phyloP scores from a whole-genome alignment of 202 grass and related monocot species.

The Setaria italica region DNA sequence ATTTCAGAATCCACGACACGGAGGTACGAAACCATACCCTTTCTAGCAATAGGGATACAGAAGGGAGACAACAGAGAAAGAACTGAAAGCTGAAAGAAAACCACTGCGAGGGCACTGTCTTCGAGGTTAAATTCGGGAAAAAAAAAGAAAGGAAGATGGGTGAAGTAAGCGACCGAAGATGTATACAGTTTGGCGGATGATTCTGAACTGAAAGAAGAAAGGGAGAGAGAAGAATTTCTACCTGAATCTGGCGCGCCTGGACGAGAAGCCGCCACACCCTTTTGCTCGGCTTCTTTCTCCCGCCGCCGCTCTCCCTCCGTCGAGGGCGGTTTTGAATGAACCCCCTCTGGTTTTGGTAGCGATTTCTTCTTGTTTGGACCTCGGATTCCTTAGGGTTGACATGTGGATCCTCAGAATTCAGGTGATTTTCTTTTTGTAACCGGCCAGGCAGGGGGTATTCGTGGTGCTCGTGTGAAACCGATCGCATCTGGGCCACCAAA shows the following conservation, averaged over 20 bases:
- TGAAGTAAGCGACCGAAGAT: neutral
- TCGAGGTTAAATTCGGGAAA: neutral
- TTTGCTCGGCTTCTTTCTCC: neutral
- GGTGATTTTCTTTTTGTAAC: neutral
- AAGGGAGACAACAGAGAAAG: neutral
- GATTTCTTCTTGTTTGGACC: neutral
- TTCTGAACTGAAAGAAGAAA: neutral
- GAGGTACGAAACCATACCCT: neutral
- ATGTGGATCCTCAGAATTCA: neutral
- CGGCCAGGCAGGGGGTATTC: neutral
- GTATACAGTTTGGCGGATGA: neutral
- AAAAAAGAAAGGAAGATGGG: too few relatives aligned
- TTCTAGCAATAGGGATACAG: neutral
- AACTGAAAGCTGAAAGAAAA: neutral
- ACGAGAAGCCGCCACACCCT: neutral
- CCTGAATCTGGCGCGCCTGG: constrained; percentile 31
- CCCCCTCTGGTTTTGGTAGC: neutral
- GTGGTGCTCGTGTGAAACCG: neutral
- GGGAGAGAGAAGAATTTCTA: neutral
- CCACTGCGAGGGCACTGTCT: neutral
- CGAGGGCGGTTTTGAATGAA: neutral
- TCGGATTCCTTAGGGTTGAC: neutral
- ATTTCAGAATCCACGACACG: neutral
- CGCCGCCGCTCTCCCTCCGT: neutral
- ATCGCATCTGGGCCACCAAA: constrained; percentile 5